Evolutionary conservation across 148 eudicot species (phyloP), one percentile per base, ranked within the genome.

Genomic region (Fagopyrum esculentum): DNA sequence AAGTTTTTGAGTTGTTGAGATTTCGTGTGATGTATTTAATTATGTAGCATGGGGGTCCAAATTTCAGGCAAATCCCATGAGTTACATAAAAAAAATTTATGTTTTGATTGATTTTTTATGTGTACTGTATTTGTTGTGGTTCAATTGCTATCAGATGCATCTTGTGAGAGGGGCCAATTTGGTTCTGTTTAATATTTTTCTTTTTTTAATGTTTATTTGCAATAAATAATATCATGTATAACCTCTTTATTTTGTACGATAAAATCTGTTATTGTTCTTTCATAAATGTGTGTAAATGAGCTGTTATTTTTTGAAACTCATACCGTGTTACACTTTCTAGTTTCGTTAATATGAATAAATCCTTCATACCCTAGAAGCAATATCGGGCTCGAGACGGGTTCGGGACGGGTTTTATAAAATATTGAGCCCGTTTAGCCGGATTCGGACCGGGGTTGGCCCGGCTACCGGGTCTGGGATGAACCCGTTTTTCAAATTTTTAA

Each of bases 1-100:
- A 10, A 57, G 30, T 9, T 26, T 16, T 49, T 55, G 22, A 26
- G 71, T 8, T 15, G 57, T 48, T 61, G 74, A 82, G 60, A 44
- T 51, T 78, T 26, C 49, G 73, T 71, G 57, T 71, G 57, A 57
- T 57, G 10, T 43, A 66, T 66, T 35, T 15, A 66, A 4, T 40
- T 43, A 22, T 13, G 9, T 43, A 13, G 71, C 30, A 66, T 66
- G 71, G 71, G 47, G 70, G 10, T 9, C 17, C 11, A 40, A 8
- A 43, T 60, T 76, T 85, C 86, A 88, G 85, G 87, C 78, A 82
- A 83, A 79, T 73, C 80, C 82, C 86, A 89, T 85, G 94, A 84
- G 74, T 85, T 82, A 79, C 89, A 84, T 91, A 84, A 91, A 61
- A 12, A 10, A 10, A 63, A 29, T 9, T 10, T 35, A 3, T 26